Evolutionary conservation across 192 early-diverging fungal species (phyloP).

Genomic region (Entomortierella parvispora): DNA sequence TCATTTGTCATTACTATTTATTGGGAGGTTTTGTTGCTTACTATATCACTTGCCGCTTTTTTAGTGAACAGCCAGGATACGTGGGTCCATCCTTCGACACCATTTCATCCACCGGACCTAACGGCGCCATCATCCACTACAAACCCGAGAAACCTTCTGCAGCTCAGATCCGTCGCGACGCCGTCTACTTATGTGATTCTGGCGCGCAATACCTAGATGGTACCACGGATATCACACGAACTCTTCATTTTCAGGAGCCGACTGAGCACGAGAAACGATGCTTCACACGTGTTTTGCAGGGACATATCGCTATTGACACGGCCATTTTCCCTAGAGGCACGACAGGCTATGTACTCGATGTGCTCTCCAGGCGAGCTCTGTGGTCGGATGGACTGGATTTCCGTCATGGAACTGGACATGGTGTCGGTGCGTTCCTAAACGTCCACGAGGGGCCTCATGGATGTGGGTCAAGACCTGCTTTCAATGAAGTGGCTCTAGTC

Average conservation of each 20-base stretch:
- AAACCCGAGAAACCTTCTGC: constrained; percentile 85
- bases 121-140: constrained; percentile 98
- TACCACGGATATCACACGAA: constrained; percentile 98
- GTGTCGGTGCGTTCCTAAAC: constrained; percentile 95
- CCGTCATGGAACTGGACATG: constrained; percentile 98
- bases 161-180: constrained; percentile 73
- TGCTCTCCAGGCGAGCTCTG: constrained; percentile 84
- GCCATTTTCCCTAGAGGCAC: constrained; percentile 91
- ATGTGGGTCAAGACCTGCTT: constrained; percentile 80
- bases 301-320: constrained; percentile 92
- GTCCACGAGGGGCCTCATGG: constrained; percentile 97
- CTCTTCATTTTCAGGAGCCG: constrained; percentile 89
- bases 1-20: background rate
- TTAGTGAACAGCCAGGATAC: constrained; percentile 77
- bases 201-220: constrained; percentile 97
- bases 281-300: constrained; percentile 98
- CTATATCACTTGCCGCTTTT: background rate
- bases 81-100: constrained; percentile 96
- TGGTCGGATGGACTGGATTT: constrained; percentile 96
- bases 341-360: constrained; percentile 90
- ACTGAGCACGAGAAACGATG: constrained; percentile 87
- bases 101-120: constrained; percentile 95
- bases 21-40: background rate
- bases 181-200: constrained; percentile 95
- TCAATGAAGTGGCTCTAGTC: constrained; percentile 80